Evolutionary conservation across 441 rosid genomes (phyloP).

Genomic region (Manihot esculenta): DNA sequence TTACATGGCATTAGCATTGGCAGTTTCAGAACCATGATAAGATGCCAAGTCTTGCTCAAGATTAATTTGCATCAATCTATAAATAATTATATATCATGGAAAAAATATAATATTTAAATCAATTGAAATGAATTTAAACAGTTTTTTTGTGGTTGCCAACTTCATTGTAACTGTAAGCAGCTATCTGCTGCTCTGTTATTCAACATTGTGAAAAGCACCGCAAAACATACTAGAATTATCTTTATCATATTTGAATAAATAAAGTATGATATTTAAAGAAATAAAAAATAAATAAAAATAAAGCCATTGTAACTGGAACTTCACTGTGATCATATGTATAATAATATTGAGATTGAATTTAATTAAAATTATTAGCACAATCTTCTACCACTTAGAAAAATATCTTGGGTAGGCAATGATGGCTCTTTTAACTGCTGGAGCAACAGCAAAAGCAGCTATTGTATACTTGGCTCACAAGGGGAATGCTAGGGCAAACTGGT

Average conservation of each 20-base stretch:
- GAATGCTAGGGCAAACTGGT: conserved; percentile 39
- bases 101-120: not conserved
- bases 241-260: conserved; percentile 30
- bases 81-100: too few relatives aligned
- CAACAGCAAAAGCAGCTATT: conserved; percentile 42
- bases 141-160: conserved; percentile 40
- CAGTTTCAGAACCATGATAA: too few relatives aligned
- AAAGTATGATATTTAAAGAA: too few relatives aligned
- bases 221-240: conserved; percentile 27
- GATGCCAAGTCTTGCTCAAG: too few relatives aligned
- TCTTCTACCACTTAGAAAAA: not conserved
- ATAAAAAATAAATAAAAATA: too few relatives aligned
- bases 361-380: too few relatives aligned
- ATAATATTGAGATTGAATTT: too few relatives aligned
- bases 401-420: conserved; percentile 31
- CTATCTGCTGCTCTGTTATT: conserved; percentile 38
- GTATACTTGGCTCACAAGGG: conserved; percentile 47
- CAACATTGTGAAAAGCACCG: conserved; percentile 38
- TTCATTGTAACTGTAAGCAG: conserved; percentile 28
- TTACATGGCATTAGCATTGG: not conserved
- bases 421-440: conserved; percentile 39
- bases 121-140: conserved; percentile 11
- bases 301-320: too few relatives aligned
- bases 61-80: too few relatives aligned
- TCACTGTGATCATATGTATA: too few relatives aligned